Conservation (phyloP, 2,329 filamentous ascomycete genomes). For the Ophiostoma sp. region DNA sequence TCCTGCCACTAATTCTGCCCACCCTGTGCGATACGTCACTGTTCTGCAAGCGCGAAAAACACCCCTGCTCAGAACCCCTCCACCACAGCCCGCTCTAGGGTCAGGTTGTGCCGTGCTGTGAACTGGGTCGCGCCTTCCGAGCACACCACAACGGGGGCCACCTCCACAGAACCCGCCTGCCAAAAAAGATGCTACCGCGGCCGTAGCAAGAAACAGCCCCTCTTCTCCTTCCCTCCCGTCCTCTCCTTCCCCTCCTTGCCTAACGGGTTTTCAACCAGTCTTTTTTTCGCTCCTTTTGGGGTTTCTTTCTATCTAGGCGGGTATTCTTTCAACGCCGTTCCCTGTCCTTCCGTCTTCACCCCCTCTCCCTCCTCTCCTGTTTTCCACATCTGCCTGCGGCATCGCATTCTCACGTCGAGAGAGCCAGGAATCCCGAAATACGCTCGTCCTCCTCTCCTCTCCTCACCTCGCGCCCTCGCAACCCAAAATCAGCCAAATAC, state of each 20-base stretch:
- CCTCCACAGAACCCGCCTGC: conserved; percentile 13
- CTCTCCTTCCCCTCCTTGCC: conserved; percentile 11
- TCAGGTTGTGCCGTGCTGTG: neutral
- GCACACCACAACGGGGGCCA: neutral
- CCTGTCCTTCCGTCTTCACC: neutral
- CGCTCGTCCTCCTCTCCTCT: neutral
- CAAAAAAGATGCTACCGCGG: neutral
- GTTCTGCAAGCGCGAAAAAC: conserved; percentile 14
- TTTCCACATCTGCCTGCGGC: conserved; percentile 10
- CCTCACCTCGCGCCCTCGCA: neutral
- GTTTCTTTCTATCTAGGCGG: neutral
- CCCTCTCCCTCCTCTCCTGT: neutral
- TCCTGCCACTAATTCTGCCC: neutral
- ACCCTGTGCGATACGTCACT: conserved; percentile 24
- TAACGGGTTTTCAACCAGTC: neutral
- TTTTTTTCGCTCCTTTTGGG: conserved; percentile 13
- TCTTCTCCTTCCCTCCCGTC: neutral
- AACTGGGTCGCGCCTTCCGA: conserved; percentile 20
- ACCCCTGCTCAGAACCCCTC: conserved; percentile 16
- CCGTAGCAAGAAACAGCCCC: neutral
- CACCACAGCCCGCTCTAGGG: conserved; percentile 2
- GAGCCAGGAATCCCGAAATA: neutral
- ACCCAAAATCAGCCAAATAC: neutral
- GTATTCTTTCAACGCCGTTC: conserved; percentile 10
- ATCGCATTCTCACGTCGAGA: conserved; percentile 7